A percentile compares a stretch with the other conserved stretches of the same genome.
These are phyloP conservation scores for Acacia crassicarpa DNA, from an alignment of 306 rosid genomes.

Conservation along the genomic window DNA sequence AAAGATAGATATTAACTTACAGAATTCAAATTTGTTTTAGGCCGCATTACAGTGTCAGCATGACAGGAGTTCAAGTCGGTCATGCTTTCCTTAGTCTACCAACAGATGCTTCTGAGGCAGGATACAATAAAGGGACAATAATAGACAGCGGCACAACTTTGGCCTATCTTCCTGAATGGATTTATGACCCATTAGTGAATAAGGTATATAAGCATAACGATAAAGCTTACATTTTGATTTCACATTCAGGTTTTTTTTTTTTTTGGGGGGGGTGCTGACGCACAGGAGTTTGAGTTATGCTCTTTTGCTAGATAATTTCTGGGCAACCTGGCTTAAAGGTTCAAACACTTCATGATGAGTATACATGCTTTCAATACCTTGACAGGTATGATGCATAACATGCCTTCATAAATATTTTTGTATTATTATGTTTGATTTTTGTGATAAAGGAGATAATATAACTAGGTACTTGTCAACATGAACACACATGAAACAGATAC, in stretches of 20 bases:
- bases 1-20: slow-evolving; percentile 23
- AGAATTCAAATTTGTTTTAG: slow-evolving; percentile 42
- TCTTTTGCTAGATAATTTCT: slow-evolving; percentile 61
- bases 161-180: slow-evolving; percentile 93
- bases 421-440: neutral
- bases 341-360: slow-evolving; percentile 80
- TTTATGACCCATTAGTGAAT: slow-evolving; percentile 72
- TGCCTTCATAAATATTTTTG: slow-evolving; percentile 1
- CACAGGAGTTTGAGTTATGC: slow-evolving; percentile 30
- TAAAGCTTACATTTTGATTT: slow-evolving; percentile 24
- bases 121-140: slow-evolving; percentile 81
- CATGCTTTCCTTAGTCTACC: slow-evolving; percentile 56
- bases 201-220: slow-evolving; percentile 48
- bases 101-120: slow-evolving; percentile 58
- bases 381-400: slow-evolving; percentile 58
- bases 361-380: slow-evolving; percentile 87
- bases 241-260: neutral
- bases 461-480: neutral
- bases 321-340: slow-evolving; percentile 74
- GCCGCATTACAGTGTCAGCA: slow-evolving; percentile 91
- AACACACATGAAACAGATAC: neutral
- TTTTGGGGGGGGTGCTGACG: neutral
- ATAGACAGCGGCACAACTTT: slow-evolving; percentile 98
- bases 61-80: slow-evolving; percentile 94
- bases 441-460: neutral